Base-by-base conservation (phyloP, 2,329 filamentous ascomycete species). In the Aquanectria penicillioides region DNA sequence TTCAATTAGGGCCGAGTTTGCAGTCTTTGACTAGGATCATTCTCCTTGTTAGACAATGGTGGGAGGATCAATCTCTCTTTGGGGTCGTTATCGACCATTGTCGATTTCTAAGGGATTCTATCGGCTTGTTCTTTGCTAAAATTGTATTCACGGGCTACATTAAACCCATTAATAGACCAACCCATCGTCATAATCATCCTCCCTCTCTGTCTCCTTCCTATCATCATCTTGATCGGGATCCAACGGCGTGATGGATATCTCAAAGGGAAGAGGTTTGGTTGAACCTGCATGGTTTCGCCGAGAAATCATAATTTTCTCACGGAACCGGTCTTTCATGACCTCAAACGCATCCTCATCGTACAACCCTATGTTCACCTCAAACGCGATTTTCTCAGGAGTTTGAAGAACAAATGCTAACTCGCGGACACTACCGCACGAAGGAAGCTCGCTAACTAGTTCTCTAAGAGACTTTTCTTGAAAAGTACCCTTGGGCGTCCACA, bases 171-270 rank as follows among this genome's bases (percentile, higher is more conserved):
- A 43, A 17, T 26, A 52, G 9, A 44, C 3, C 13, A 34, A 8
- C 5, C 11, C 15, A 33, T 51, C 36, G 5, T 44, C 11, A 2
- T 36, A 25, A 5, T 44, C 38, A 15, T 29, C 15, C 11, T 17
- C 31, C 31, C 15, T n/a, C 11, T n/a, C 31, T 5, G 15, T 33
- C 12, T 33, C 31, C 11, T 33, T 11, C n/a, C n/a, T n/a, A n/a
- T 6, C 22, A 6, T n/a, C 31, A 11, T 11, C n/a, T 6, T 20
- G 9, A 13, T 38, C 31, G 8, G 12, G 13, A 6, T 23, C n/a
- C 8, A 47, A 8, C 1, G 51, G 51, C 1, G 41, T 55, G 13
- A 55, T 55, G 12, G 26, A 33, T 13, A 55, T 55, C 34, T 55
- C 51, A 31, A 55, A 47, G 6, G n/a, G 34, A 12, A 55, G 43